Percentiles rank a stretch among this genome's conserved stretches.
phyloP scores from a whole-genome alignment of 2,329 filamentous ascomycete species.

The Colletotrichum aenigma region DNA sequence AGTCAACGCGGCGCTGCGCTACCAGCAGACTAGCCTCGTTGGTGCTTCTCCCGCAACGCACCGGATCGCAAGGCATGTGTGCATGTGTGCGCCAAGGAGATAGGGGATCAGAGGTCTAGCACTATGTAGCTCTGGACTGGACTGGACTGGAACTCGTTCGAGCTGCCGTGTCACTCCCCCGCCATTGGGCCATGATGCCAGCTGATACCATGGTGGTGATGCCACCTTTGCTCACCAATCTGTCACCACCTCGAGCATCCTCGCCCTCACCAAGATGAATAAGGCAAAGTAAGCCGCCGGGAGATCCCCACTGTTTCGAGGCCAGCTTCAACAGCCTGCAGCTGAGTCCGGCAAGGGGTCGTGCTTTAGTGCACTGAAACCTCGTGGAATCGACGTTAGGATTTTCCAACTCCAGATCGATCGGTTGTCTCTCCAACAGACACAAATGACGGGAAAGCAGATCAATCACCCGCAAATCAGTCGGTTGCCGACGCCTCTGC shows the following conservation, averaged over 20 bases:
- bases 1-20: conserved; percentile 11
- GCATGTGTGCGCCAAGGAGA: not conserved
- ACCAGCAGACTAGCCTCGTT: not conserved
- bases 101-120: not conserved
- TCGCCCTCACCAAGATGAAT: not conserved
- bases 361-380: not conserved
- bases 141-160: not conserved
- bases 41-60: not conserved
- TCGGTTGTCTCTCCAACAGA: conserved; percentile 12
- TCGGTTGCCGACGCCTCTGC: not conserved
- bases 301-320: not conserved
- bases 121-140: not conserved
- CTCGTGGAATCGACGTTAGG: not conserved
- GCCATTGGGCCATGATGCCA: not conserved
- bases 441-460: not conserved
- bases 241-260: not conserved
- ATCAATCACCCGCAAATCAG: not conserved
- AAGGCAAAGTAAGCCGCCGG: not conserved
- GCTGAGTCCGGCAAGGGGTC: not conserved
- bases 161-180: not conserved
- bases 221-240: not conserved
- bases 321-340: not conserved
- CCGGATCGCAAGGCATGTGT: not conserved
- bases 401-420: not conserved
- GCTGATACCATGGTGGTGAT: not conserved